phyloP scores from a whole-genome alignment of 768 basidiomycete genomes.

The Collybia sordida region DNA sequence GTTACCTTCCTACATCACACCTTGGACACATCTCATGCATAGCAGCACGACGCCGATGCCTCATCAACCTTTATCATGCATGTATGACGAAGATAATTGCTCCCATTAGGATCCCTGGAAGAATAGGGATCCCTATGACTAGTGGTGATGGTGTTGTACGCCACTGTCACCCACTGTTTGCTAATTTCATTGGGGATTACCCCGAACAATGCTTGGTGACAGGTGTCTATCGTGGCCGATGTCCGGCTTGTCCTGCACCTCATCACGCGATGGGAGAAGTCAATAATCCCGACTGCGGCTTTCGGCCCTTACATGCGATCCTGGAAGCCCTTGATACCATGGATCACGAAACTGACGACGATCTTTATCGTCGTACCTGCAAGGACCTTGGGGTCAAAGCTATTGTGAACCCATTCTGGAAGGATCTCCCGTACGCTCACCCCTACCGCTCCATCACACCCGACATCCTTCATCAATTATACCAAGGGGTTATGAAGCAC shows the following conservation, averaged over 20 bases:
- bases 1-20: slow-evolving; percentile 37
- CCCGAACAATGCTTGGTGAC: slow-evolving; percentile 43
- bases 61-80: slow-evolving; percentile 35
- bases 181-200: slow-evolving; percentile 37
- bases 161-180: slow-evolving; percentile 35
- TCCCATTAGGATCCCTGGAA: slow-evolving; percentile 24
- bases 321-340: too few species aligned
- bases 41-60: slow-evolving; percentile 19
- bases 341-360: too few species aligned
- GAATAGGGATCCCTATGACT: slow-evolving; percentile 19
- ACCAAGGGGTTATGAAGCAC: too few species aligned
- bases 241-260: too few species aligned
- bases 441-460: slow-evolving; percentile 25
- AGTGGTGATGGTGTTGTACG: slow-evolving; percentile 32
- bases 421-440: slow-evolving; percentile 25
- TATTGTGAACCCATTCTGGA: slow-evolving; percentile 19
- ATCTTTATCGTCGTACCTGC: too few species aligned
- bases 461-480: slow-evolving; percentile 37
- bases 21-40: slow-evolving; percentile 28
- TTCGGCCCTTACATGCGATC: too few species aligned
- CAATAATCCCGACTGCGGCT: too few species aligned
- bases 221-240: too few species aligned
- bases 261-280: too few species aligned
- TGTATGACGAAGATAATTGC: slow-evolving; percentile 26
- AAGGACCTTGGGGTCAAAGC: too few species aligned